A percentile compares a stretch with the other conserved stretches of the same genome.
These are phyloP conservation scores for Paecilomyces dactylethromorphus DNA, from an alignment of 2,329 filamentous ascomycete species.

Conservation along the genomic window DNA sequence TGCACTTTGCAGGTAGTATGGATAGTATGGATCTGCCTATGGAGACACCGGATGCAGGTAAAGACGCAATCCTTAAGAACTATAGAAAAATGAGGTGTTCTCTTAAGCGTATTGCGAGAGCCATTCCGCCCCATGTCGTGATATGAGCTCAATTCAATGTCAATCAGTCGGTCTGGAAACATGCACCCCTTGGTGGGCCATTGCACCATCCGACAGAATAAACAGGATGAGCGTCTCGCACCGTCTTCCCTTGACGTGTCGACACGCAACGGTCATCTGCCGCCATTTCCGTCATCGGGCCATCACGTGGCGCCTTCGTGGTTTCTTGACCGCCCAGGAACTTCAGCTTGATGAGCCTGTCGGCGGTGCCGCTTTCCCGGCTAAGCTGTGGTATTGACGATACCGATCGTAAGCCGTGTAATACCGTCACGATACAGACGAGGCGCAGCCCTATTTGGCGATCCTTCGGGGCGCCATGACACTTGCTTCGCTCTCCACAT, in stretches of 20 bases:
- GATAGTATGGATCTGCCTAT: no score
- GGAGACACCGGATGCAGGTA: no score
- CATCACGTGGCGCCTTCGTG: conserved; percentile 24
- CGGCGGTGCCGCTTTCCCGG: neutral
- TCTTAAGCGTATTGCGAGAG: neutral
- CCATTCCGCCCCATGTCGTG: neutral
- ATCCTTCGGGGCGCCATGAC: conserved; percentile 16
- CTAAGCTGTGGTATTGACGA: conserved; percentile 9
- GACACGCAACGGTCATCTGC: conserved; percentile 1
- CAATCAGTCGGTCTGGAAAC: neutral
- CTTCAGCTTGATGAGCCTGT: neutral
- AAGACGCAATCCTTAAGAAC: neutral
- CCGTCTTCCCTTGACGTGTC: conserved; percentile 2
- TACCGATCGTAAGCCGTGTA: conserved; percentile 12
- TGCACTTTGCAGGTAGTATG: no score
- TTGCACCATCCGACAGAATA: neutral
- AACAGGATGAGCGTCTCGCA: neutral
- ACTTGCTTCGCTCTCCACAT: conserved; percentile 1
- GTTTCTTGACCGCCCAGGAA: conserved; percentile 6
- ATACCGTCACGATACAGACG: conserved; percentile 11
- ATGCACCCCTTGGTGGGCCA: neutral
- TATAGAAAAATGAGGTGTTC: neutral
- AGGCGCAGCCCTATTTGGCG: conserved; percentile 16
- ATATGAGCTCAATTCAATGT: neutral
- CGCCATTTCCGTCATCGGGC: conserved; percentile 12